Base-by-base conservation (phyloP, 1,139 yeast genomes). In the Blastobotrys raffinosifermentans region DNA sequence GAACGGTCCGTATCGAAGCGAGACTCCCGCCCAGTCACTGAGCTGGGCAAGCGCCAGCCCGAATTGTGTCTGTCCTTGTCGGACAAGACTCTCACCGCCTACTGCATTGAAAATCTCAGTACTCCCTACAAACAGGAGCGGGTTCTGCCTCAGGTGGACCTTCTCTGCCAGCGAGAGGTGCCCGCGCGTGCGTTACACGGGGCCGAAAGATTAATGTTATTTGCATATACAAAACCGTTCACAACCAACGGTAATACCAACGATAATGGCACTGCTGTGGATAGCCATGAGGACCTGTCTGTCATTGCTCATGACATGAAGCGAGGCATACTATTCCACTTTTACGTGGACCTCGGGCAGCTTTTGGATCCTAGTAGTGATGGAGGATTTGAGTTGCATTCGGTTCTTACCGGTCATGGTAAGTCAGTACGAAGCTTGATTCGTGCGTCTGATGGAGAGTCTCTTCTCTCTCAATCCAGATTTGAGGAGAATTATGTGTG, bases 331-430 rank as follows among this genome's bases (percentile, higher is more conserved):
- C 11, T 63, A 64, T 8, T 49, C 57, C 29, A 63, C 67, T 10
- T 45, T 69, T 32, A 34, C 4, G 16, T 44, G 27, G 31, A 32
- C 19, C 30, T 41, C 8, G 43, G 37, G 13, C 15, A 20, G 18
- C 27, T 43, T 23, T 23, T 41, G 21, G 29, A 26, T 1, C 32
- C 35, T 8, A 32, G 13, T 15, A 25, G 19, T 10, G 20, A 19
- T 6, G 20, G 30, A 18, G 29, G 17, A 11, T 46, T 33, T 37
- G 19, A 20, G 26, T 37, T 33, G 29, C 32, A 39, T 16, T 39
- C 47, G 10, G 44, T 81, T 50, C 73, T 80, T 40, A 87, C 93
- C 4, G 97, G 97, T 0, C 96, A 86, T 52, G 72, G 77, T 37
- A 87, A 86, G 54, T 82, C 96, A 0, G 78, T 89, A 15, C 75